Evolutionary conservation across 495 filamentous ascomycete genomes (phyloP).

Genomic region (Podospora bellae-mahoneyi): DNA sequence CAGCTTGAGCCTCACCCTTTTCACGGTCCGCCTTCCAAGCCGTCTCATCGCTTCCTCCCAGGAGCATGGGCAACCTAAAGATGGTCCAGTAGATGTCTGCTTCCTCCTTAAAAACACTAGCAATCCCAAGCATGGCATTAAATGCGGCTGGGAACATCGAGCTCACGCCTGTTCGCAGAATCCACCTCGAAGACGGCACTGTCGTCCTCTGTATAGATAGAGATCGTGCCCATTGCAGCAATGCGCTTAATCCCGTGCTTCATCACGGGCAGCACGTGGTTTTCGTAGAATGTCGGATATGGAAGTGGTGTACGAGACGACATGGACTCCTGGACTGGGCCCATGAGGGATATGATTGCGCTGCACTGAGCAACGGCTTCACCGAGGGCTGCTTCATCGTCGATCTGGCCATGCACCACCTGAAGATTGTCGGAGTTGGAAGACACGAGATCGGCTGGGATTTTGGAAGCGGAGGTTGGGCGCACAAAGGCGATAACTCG

Average conservation of each 20-base stretch:
- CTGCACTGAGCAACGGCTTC: constrained; percentile 11
- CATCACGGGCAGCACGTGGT: constrained; percentile 17
- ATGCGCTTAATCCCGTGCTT: constrained; percentile 22
- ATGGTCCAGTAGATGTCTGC: constrained; percentile 26
- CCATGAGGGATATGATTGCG: constrained; percentile 24
- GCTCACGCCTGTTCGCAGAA: constrained; percentile 7
- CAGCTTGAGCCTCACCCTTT: constrained; percentile 9
- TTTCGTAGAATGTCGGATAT: constrained; percentile 17
- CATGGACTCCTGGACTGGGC: constrained; percentile 11
- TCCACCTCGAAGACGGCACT: not conserved
- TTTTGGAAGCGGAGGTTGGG: constrained; percentile 16
- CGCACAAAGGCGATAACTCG: constrained; percentile 19
- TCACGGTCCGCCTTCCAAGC: constrained; percentile 25
- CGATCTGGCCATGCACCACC: constrained; percentile 21
- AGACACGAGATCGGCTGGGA: constrained; percentile 20
- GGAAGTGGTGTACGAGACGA: not conserved
- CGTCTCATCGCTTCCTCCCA: constrained; percentile 21
- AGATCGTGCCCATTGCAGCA: constrained; percentile 20
- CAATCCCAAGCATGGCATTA: constrained; percentile 10
- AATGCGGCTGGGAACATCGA: constrained; percentile 10
- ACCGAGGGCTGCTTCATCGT: constrained; percentile 8
- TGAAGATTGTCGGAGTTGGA: constrained; percentile 14
- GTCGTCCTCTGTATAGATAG: constrained; percentile 7
- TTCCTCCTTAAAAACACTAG: constrained; percentile 16
- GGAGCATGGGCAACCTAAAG: constrained; percentile 19